Base-by-base conservation (phyloP, 106 monocot genomes). In the Dendrobium officinale region DNA sequence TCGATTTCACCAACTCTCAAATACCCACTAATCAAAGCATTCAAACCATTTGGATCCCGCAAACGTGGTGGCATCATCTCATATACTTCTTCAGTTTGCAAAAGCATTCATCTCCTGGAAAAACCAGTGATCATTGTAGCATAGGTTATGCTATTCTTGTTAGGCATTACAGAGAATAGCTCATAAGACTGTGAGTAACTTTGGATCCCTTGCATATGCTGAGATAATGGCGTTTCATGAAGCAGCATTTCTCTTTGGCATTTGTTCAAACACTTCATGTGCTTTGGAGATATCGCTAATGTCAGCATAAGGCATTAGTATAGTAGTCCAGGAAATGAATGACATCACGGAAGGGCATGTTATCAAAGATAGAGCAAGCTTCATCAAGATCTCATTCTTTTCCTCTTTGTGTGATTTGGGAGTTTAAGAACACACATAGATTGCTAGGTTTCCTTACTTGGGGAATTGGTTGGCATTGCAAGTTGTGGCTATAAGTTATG, bases 151-250 rank as follows among this genome's bases (percentile, higher is more conserved):
- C 31, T 72, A 64, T 89, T 85, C 80, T 81, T 84, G 4, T 11
- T n/a, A 2, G 92, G 87, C 84, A 81, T 85, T 0, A 16, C 33
- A 5, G 18, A 26, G 47, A 92, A 92, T 81, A 92, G 31, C 73
- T 64, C 84, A 11, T 61, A 82, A 5, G 92, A 89, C 37, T 88
- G 59, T n/a, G 6, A 89, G 16, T 18, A 76, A 48, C 61, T 78
- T 77, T 47, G 61, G 75, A 13, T 26, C 40, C 5, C 81, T 91
- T 6, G 79, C 67, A 67, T 93, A 91, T 19, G 84, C 87, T 0
- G 89, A 81, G 43, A 93, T 77, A 89, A 93, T 89, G 20, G 93
- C 89, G 68, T 91, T 93, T 91, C 93, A 93, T 2, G 93, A 82
- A 11, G 80, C 79, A 6, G 80, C 75, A 70, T 93, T 93, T 80